Evolutionary conservation across 108 stramenopile species (phyloP).

Genomic region (Cyclotella atomus): DNA sequence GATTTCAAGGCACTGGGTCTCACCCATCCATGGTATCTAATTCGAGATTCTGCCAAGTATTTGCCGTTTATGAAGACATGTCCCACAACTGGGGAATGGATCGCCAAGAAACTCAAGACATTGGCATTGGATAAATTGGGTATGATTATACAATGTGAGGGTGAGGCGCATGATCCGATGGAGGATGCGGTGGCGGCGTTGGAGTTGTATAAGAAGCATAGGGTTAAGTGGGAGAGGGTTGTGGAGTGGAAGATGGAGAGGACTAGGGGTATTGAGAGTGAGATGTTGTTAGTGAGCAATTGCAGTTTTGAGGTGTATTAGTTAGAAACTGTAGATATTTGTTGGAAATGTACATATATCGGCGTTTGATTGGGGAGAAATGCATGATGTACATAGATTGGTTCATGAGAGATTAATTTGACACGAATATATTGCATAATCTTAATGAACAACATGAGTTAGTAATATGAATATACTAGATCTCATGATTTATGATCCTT

Average conservation of each 20-base stretch:
- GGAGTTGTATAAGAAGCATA: conserved; percentile 75
- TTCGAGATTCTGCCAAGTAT: conserved; percentile 89
- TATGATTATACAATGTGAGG: conserved; percentile 60
- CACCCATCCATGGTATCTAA: conserved; percentile 75
- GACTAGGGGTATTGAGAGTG: conserved; percentile 45
- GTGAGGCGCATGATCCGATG: conserved; percentile 64
- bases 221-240: conserved; percentile 74
- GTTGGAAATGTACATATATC: not conserved
- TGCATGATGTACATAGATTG: not conserved
- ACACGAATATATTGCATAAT: not conserved
- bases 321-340: not conserved
- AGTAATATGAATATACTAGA: too few species aligned
- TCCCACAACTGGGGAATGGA: conserved; percentile 13
- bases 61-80: conserved; percentile 66
- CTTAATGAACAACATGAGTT: not conserved
- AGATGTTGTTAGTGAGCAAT: conserved; percentile 1
- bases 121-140: conserved; percentile 76
- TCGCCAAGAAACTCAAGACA: conserved; percentile 77
- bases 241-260: conserved; percentile 76
- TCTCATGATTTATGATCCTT: not conserved
- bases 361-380: not conserved
- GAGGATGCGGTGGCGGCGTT: conserved; percentile 85
- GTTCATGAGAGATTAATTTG: conserved; percentile 3
- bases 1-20: conserved; percentile 83
- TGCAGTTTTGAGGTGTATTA: not conserved